phyloP scores from a whole-genome alignment of 2,329 filamentous ascomycete genomes.

The Fusarium domesticum region DNA sequence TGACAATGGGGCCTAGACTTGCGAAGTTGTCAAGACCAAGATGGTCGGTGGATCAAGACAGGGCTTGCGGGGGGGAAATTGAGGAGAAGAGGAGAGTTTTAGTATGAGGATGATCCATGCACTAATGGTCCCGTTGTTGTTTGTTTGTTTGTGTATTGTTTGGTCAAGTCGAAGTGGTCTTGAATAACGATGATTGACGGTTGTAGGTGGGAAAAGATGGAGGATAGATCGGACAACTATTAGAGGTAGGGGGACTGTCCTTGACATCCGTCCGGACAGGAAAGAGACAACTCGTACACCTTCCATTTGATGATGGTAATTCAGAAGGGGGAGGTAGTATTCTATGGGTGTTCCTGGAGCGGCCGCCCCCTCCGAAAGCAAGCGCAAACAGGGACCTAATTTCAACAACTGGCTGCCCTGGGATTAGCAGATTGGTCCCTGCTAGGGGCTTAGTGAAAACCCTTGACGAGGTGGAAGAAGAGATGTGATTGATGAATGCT shows the following conservation, averaged over 20 bases:
- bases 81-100: constrained; percentile 1
- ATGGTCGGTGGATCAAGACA: background rate
- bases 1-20: constrained; percentile 2
- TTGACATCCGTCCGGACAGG: no score
- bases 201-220: no score
- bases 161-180: no score
- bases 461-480: constrained; percentile 14
- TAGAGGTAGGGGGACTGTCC: no score
- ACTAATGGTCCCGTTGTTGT: no score
- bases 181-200: no score
- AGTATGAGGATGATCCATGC: constrained; percentile 1
- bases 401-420: constrained; percentile 24
- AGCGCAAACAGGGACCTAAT: constrained; percentile 24
- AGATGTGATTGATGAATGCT: constrained; percentile 13
- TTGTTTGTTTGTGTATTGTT: no score
- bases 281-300: no score
- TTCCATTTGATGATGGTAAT: no score
- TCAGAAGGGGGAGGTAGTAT: no score
- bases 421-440: constrained; percentile 22
- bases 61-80: background rate
- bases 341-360: no score
- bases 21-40: background rate
- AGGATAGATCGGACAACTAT: no score
- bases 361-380: constrained; percentile 20
- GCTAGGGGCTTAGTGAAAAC: constrained; percentile 23